Evolutionary conservation across 495 filamentous ascomycete genomes (phyloP), one percentile per base, ranked within the genome.

Genomic region (Tuber brumale): DNA sequence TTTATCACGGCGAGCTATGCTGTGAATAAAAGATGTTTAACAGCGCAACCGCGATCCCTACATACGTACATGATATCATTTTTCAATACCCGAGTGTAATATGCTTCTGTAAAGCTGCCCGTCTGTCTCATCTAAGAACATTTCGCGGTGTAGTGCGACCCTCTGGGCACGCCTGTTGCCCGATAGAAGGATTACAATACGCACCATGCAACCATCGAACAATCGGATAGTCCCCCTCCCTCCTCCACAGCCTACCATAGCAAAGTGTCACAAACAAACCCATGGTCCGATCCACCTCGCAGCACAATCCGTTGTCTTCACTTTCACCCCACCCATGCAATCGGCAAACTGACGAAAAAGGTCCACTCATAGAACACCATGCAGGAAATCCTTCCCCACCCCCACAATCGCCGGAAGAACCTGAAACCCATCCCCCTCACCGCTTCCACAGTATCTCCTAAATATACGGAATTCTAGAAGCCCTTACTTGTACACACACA

Each of bases 301-400:
- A 66, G 57, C 57, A 66, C 57, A 66, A 66, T 66, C 16, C 57
- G 57, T 35, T 66, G 57, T 66, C 57, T 66, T 18, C 57, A 31
- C 27, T 35, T 31, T 2, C 8, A 35, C 57, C 12, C 27, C 3
- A 39, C 37, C 37, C n/a, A n/a, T n/a, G n/a, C n/a, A n/a, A n/a
- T n/a, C 37, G 37, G 5, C 37, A 39, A 39, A 39, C 37, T 39
- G 37, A 39, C 37, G 2, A 4, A 39, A 39, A n/a, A n/a, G n/a
- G 0, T 39, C 37, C 5, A 39, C 48, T 21, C 48, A 10, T 27
- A 48, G 19, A 48, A 23, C 21, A 12, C 23, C 3, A 18, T 66
- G 57, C 27, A 66, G 27, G 27, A 35, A 18, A 14, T 31, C 27
- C 14, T 66, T 31, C 14, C 57, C 2, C 21, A 3, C 21, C 51